phyloP scores from a whole-genome alignment of 2,329 filamentous ascomycete genomes.

The Arachnomyces sp. region DNA sequence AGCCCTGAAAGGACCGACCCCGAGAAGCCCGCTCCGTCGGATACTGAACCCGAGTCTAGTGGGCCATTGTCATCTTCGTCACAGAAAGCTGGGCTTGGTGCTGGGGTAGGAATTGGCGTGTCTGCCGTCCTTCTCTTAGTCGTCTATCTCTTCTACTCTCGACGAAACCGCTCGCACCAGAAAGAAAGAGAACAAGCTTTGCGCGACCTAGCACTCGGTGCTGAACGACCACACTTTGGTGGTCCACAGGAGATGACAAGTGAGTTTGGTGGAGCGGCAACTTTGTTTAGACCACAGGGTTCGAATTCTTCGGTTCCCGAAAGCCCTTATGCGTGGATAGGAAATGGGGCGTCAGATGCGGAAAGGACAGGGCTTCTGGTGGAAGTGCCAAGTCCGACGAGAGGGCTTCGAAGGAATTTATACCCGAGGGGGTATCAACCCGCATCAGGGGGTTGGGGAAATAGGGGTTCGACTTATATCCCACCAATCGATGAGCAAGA shows the following conservation, averaged over 20 bases:
- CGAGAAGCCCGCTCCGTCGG: conserved; percentile 12
- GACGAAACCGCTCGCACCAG: conserved; percentile 25
- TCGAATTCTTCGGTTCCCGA: conserved; percentile 10
- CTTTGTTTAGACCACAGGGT: neutral
- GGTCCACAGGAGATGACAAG: conserved; percentile 33
- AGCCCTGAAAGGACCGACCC: conserved; percentile 32
- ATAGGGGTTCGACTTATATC: conserved; percentile 46
- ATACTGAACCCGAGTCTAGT: too few species aligned
- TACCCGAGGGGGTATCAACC: conserved; percentile 32
- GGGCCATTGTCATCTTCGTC: conserved; percentile 22
- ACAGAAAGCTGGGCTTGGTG: conserved; percentile 51
- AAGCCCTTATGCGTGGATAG: conserved; percentile 17
- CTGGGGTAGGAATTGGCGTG: conserved; percentile 58
- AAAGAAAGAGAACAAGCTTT: conserved; percentile 47
- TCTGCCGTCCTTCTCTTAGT: conserved; percentile 42
- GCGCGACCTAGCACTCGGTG: conserved; percentile 42
- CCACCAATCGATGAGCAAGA: conserved; percentile 57
- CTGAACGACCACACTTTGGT: conserved; percentile 41
- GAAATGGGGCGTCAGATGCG: conserved; percentile 23
- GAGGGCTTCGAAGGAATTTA: conserved; percentile 31
- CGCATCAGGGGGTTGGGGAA: conserved; percentile 36
- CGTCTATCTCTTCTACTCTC: conserved; percentile 43
- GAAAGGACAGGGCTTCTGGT: conserved; percentile 36
- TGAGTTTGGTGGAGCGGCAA: conserved; percentile 15
- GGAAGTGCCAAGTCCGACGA: conserved; percentile 32